Percentiles rank a stretch among this genome's conserved stretches.
Conservation (phyloP, 2,329 filamentous ascomycete species). For the Fusarium sp. region DNA sequence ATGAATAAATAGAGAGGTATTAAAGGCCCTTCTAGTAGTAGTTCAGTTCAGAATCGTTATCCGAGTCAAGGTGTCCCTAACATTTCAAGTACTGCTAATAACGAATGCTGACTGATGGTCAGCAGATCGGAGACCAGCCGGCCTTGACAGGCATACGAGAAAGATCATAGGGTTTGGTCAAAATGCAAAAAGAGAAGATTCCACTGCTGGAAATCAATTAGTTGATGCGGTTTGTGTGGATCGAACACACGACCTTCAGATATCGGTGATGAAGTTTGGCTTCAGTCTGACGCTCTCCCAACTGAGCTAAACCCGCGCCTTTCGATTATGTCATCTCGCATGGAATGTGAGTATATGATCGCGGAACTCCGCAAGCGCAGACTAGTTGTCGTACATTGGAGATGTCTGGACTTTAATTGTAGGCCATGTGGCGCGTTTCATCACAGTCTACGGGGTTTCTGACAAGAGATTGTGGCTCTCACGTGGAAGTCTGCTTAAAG, state of each 20-base stretch:
- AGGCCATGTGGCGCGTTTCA: no score
- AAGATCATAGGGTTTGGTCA: no score
- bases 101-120: background rate
- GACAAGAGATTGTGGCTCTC: background rate
- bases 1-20: background rate
- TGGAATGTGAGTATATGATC: accelerated
- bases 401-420: no score
- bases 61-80: accelerated
- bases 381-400: no score
- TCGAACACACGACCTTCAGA: conserved; percentile 37
- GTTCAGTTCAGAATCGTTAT: background rate
- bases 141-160: background rate
- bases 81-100: no score
- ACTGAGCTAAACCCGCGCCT: conserved; percentile 33
- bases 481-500: background rate
- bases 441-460: no score
- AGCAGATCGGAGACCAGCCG: no score
- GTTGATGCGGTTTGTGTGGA: conserved; percentile 27
- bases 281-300: conserved; percentile 37
- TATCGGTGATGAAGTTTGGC: conserved; percentile 23
- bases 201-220: accelerated
- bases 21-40: accelerated
- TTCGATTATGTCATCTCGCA: accelerated
- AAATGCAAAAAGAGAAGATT: accelerated
- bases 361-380: accelerated